Conservation (phyloP, 2,329 filamentous ascomycete species). For the Calonectria leucothoes region DNA sequence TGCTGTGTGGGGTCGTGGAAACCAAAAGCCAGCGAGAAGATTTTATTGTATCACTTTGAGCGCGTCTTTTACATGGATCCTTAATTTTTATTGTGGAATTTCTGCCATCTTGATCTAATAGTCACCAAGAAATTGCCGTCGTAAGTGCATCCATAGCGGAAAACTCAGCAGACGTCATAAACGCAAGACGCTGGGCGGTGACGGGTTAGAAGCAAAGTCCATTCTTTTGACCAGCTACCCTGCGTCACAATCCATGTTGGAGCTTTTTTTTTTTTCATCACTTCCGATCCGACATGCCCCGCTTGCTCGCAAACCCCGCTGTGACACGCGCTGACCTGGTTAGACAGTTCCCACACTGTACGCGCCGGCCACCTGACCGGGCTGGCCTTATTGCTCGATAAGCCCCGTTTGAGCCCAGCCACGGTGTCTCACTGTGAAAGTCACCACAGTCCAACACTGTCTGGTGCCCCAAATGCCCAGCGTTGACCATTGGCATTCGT, state of each 20-base stretch:
- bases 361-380: conserved; percentile 1
- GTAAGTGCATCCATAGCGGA: not conserved
- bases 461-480: not conserved
- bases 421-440: conserved; percentile 1
- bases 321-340: conserved; percentile 19
- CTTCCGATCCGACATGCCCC: conserved; percentile 39
- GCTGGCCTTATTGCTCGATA: conserved; percentile 2
- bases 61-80: too few relatives aligned
- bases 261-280: not conserved
- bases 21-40: not conserved
- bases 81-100: not conserved
- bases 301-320: conserved; percentile 30
- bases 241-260: not conserved
- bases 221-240: not conserved
- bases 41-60: not conserved
- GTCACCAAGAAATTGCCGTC: not conserved
- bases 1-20: conserved; percentile 17
- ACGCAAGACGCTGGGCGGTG: not conserved
- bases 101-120: too few relatives aligned
- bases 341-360: conserved; percentile 31
- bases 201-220: not conserved
- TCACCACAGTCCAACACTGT: not conserved
- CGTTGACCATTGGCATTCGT: not conserved
- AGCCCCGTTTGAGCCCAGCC: conserved; percentile 14
- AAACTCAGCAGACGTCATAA: not conserved